Evolutionary conservation across 2,329 filamentous ascomycete genomes (phyloP).

Genomic region (Aspergillus fischeri): DNA sequence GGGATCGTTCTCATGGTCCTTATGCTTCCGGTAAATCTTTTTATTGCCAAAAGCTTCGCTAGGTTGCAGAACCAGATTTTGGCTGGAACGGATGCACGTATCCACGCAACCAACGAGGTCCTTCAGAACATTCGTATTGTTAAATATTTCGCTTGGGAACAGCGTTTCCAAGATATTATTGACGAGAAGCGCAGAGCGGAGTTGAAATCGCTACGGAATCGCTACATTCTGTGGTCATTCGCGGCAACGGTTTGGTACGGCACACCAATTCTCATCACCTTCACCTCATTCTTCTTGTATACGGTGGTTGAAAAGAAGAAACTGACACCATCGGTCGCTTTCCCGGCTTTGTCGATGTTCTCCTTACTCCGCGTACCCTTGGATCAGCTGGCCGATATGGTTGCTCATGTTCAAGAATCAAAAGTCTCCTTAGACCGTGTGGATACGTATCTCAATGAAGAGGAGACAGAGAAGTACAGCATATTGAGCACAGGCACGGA

Average conservation of each 20-base stretch:
- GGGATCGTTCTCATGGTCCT: conserved; percentile 87
- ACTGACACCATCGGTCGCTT: conserved; percentile 86
- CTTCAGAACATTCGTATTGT: conserved; percentile 97
- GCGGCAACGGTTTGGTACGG: conserved; percentile 97
- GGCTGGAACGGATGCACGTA: conserved; percentile 88
- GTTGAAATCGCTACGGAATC: conserved; percentile 69
- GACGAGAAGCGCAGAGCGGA: conserved; percentile 82
- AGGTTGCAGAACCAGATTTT: conserved; percentile 86
- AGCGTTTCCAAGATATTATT: conserved; percentile 79
- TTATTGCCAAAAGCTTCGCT: conserved; percentile 79
- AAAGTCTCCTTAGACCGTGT: conserved; percentile 97
- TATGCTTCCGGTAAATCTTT: conserved; percentile 85
- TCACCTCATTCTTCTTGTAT: conserved; percentile 92
- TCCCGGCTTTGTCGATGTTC: conserved; percentile 94
- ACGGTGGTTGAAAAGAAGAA: conserved; percentile 86
- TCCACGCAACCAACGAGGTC: conserved; percentile 94
- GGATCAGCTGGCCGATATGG: conserved; percentile 97
- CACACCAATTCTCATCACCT: conserved; percentile 90
- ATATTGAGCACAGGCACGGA: conserved; percentile 73
- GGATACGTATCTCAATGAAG: conserved; percentile 87
- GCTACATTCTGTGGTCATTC: conserved; percentile 86
- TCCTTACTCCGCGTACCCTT: conserved; percentile 87
- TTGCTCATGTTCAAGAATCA: conserved; percentile 94
- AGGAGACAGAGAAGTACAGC: conserved; percentile 91
- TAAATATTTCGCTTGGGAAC: conserved; percentile 99